Evolutionary conservation across 2,329 filamentous ascomycete species (phyloP), one percentile per base, ranked within the genome.

Genomic region (Botrytis medusae): DNA sequence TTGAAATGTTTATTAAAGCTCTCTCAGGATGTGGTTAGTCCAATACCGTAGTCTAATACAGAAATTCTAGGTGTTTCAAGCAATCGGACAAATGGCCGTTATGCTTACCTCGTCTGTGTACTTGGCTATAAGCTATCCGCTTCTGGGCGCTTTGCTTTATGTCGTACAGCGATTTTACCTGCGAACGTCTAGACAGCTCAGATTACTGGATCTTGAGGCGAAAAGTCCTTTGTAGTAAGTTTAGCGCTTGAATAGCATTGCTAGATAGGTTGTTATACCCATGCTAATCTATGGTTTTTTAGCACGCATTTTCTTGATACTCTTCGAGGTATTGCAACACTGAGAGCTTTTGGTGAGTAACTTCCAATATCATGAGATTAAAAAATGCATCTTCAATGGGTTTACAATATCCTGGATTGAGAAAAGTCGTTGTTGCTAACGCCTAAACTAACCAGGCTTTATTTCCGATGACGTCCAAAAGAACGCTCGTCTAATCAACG

Each of bases 401-500:
- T 32, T 60, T 68, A 10, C 32, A n/a, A 16, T 4, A 61, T n/a
- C 29, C 25, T 69, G 10, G 32, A 5, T 32, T 22, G 7, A 46
- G 6, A 34, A 37, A 40, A 12, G 10, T 12, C 10, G 10, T 25
- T 8, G 32, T 34, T 69, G 64, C 64, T 54, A 44, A 64, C 25
- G 61, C 34, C 44, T n/a, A 14, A 22, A 29, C 22, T 20, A 12
- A 25, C 4, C 10, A 73, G 57, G 57, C 42, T 63, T 61, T 63
- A 37, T 73, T 72, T 69, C 67, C 29, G 14, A 72, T 5, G 67
- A 71, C 16, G 12, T 70, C 25, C 44, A 69, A 8, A 63, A 70
- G 72, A 88, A 87, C 70, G 79, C 84, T 34, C 74, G 77, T 10
- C 82, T 87, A 0, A 80, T 90, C 1, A 86, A 90, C 74, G 80